Evolutionary conservation across 1,139 yeast species (phyloP), one percentile per base, ranked within the genome.

Genomic region (Kodamaea derodonti): DNA sequence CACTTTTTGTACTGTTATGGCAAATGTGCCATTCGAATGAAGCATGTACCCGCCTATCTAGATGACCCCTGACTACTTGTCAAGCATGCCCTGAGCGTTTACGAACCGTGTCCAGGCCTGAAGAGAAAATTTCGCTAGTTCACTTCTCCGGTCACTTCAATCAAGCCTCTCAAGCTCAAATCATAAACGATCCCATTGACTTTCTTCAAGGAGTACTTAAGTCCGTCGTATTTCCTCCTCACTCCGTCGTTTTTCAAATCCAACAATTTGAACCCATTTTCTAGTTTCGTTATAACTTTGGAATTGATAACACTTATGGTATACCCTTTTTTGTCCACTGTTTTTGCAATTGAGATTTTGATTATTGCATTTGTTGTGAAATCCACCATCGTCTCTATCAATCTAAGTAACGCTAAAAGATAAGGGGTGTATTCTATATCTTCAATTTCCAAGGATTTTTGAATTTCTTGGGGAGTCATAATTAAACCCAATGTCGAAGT

Each of bases 171-270:
- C 31, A 43, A 42, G 17, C 43, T 38, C 29, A 58, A 47, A 39
- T 58, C 63, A 35, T 58, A 58, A 7, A 59, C 63, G 20, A 59
- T 48, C 17, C 54, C 52, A 35, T 59, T 59, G 20, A 58, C 44
- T 41, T 54, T 56, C 41, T 59, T 60, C 28, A 55, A 48, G 35
- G 43, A 53, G 36, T 60, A 60, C 45, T 60, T 60, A 43, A 60
- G 48, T 8, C 60, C 60, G 31, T 60, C 65, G 34, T 46, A 58
- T 33, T 49, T 56, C 35, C 60, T 52, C 37, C 65, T 47, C 16
- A 60, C 39, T 12, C 34, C 42, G 31, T 59, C 65, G 34, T 60
- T 60, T 37, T 58, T 59, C 40, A 60, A 53, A 39, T 60, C 65
- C 41, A 60, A 47, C 35, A 52, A 45, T 39, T 55, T 59, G 39